Conservation (phyloP, 1,284 basidiomycete genomes). For the Cryptococcus sp. region DNA sequence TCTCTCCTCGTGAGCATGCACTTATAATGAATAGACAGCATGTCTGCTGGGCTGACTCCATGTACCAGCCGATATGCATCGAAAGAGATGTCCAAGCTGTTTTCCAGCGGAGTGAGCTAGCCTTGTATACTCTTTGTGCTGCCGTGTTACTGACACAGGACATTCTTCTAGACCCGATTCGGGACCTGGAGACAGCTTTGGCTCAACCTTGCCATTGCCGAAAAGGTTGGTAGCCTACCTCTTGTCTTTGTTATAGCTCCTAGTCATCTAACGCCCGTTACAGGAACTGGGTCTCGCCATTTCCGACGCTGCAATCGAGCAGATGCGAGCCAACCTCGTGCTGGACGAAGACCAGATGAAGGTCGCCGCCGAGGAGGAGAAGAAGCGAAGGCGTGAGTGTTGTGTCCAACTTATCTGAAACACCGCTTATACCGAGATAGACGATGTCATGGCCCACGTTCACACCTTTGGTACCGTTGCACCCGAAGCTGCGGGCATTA, state of each 20-base stretch:
- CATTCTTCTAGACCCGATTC: conserved; percentile 74
- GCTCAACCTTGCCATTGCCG: conserved; percentile 94
- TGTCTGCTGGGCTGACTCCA: background rate
- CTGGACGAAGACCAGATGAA: conserved; percentile 89
- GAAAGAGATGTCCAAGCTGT: conserved; percentile 97
- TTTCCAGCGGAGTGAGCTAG: conserved; percentile 74
- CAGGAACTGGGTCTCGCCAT: conserved; percentile 87
- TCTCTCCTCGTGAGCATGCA: conserved; percentile 54
- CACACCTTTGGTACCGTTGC: conserved; percentile 94
- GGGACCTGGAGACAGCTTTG: conserved; percentile 96
- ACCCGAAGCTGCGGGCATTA: conserved; percentile 94
- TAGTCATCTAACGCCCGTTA: too few species aligned
- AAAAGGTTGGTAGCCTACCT: conserved; percentile 61
- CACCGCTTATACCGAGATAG: conserved; percentile 23
- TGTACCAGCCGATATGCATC: conserved; percentile 88
- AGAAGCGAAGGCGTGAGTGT: conserved; percentile 75
- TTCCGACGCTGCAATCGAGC: conserved; percentile 83
- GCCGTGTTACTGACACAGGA: background rate
- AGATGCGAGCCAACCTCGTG: conserved; percentile 91
- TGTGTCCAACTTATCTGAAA: background rate
- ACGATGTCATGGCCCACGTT: conserved; percentile 99
- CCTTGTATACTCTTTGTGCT: background rate
- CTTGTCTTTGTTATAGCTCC: too few species aligned
- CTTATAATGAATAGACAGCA: background rate
- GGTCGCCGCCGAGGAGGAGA: conserved; percentile 90